phyloP scores from a whole-genome alignment of 371 early-diverging fungal genomes.

The Zychaea mexicana region DNA sequence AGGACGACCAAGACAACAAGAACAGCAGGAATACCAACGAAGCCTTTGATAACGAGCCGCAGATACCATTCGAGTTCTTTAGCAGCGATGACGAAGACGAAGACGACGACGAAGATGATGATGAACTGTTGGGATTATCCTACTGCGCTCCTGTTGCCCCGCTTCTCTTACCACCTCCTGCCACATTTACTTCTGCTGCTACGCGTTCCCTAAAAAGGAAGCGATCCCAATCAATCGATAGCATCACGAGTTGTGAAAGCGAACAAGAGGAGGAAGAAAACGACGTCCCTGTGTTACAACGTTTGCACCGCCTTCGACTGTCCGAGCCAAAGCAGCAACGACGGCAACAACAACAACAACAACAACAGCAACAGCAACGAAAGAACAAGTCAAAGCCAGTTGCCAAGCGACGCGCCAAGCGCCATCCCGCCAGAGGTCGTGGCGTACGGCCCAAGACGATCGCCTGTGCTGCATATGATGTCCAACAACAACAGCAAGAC shows the following conservation, averaged over 20 bases:
- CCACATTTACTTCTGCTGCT: not conserved
- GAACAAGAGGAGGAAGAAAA: constrained; percentile 1
- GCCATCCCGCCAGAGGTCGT: constrained; percentile 10
- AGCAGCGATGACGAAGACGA: not conserved
- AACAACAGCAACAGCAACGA: not conserved
- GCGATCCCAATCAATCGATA: constrained; percentile 6
- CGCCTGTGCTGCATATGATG: not conserved
- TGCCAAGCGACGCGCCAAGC: constrained; percentile 13
- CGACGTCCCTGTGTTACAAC: constrained; percentile 8
- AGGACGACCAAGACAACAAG: not conserved
- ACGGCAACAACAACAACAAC: not conserved
- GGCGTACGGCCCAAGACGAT: constrained; percentile 4
- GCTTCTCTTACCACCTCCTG: not conserved
- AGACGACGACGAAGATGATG: not conserved
- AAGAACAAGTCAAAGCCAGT: constrained; percentile 7
- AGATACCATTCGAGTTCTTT: not conserved
- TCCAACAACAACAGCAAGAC: constrained; percentile 1
- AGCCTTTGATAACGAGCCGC: not conserved
- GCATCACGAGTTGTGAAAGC: constrained; percentile 1
- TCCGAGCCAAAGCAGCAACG: not conserved
- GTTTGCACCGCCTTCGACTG: constrained; percentile 7
- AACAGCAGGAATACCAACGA: not conserved
- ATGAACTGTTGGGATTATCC: not conserved
- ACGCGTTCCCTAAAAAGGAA: constrained; percentile 10
- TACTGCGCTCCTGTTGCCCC: not conserved